Base-by-base conservation (phyloP, 1,284 basidiomycete genomes). In the Moniliophthora roreri region DNA sequence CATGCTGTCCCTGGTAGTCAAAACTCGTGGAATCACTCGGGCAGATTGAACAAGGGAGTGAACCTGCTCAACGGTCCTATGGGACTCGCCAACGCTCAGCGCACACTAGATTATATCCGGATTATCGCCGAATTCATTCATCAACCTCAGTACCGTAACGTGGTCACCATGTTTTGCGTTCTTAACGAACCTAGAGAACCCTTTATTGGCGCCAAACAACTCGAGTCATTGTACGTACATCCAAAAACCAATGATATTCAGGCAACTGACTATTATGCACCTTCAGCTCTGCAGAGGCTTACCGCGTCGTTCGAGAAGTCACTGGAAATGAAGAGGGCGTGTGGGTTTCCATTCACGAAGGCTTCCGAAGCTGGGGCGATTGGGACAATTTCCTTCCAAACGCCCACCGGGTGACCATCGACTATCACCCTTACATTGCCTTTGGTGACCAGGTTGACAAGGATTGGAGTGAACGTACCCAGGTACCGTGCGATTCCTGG, bases 61-160 rank as follows among this genome's bases (percentile, higher is more conserved):
- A 91, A 85, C 60, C 74, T 95, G 62, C 75, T 97, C 48, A 78
- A 78, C 56, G 88, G 77, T 28, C 76, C 78, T 1, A 80, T 80
- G 77, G 89, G 81, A 54, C 76, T 80, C 35, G 82, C 90, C 54
- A 97, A 97, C 62, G 94, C 91, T 34, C 90, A 97, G 66, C 86
- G 95, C 16, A 80, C 89, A n/a, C 79, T 97, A 50, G 90, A 95
- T 66, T 89, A 93, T 67, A 89, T 97, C 61, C 86, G 93, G 45
- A 85, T 91, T 54, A 66, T 98, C 39, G 84, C 91, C 35, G 88
- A 98, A 71, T 97, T 95, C 70, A 91, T 96, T 61, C 87, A 87
- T n/a, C 93, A 96, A 66, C 86, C 88, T 1, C 81, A 96, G 67
- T 95, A 95, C 67, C 77, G 74, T 54, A 79, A 90, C 65, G 91